Evolutionary conservation across 306 rosid genomes (phyloP), one percentile per base, ranked within the genome.

Genomic region (Rosa lucieae): DNA sequence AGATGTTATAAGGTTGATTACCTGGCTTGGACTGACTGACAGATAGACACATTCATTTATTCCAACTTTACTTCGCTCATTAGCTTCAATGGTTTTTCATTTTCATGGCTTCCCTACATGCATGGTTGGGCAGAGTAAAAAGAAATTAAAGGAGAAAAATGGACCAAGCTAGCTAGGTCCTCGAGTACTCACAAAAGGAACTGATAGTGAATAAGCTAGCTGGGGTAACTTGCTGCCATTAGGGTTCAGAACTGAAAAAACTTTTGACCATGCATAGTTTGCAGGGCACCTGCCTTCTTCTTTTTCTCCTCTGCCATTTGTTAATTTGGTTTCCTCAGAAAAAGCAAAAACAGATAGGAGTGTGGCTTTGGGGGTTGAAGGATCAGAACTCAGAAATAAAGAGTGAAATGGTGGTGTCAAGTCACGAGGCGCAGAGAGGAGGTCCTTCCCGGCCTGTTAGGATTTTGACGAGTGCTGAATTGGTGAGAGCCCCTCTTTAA

Each of bases 41-140:
- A 66, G 47, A 66, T 17, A 66, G 46, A 39, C 26, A 1, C 46
- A 8, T 66, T 5, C 3, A 5, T 29, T 66, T 32, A 29, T 17
- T 17, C 70, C 46, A 15, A 6, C n/a, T 23, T 32, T 67, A 39
- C 71, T 67, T 39, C 39, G 71, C 3, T 67, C 44, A 65, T 67
- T 67, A 67, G 44, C 44, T 65, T 17, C 29, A 39, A 35, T 13
- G 18, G 72, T 39, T 67, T 39, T 39, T 67, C 72, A 67, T 67
- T 18, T 67, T 9, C 48, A 18, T 17, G 72, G 6, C 72, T 39
- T 67, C 85, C 90, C 85, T 82, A 78, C 84, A 78, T 80, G 72
- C 65, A 15, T 51, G 80, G 86, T 85, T 83, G 88, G 92, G 91
- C 97, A 86, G 89, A 85, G 85, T 67, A 82, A 81, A 92, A 92